Evolutionary conservation across 495 filamentous ascomycete genomes (phyloP).

Genomic region (Aspergillus sparsus): DNA sequence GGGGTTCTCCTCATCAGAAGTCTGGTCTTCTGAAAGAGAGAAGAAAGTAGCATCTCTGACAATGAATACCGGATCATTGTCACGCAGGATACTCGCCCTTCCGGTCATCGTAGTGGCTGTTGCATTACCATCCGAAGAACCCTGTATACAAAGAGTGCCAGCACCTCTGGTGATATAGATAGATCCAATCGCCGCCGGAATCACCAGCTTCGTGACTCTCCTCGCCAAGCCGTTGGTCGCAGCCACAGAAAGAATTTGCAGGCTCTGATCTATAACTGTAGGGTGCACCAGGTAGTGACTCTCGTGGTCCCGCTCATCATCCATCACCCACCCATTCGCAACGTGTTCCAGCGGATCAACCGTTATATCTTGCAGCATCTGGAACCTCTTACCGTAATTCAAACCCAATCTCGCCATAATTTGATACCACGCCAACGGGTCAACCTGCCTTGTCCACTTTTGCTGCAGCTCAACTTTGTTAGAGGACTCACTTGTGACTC

Average conservation of each 20-base stretch:
- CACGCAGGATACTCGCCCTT: no score
- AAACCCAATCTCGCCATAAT: neutral
- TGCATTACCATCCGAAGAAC: no score
- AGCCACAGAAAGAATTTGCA: slow-evolving; percentile 25
- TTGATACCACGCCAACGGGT: neutral
- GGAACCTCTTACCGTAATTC: neutral
- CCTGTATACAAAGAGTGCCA: no score
- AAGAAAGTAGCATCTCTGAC: no score
- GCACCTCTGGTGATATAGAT: slow-evolving; percentile 1
- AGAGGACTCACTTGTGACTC: slow-evolving; percentile 3
- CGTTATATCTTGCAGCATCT: neutral
- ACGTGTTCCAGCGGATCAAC: neutral
- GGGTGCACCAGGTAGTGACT: neutral
- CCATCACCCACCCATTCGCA: neutral
- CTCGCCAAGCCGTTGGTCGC: slow-evolving; percentile 1
- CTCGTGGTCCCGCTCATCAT: slow-evolving; percentile 5
- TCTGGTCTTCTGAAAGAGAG: no score
- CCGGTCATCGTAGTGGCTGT: no score
- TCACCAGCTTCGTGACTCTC: slow-evolving; percentile 2
- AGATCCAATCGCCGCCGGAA: slow-evolving; percentile 4
- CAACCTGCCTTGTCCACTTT: neutral
- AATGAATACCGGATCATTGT: no score
- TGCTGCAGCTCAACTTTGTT: neutral
- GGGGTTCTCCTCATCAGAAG: no score
- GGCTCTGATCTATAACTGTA: slow-evolving; percentile 9